Conservation (phyloP, 1,284 basidiomycete genomes). For the Naganishia sp. region DNA sequence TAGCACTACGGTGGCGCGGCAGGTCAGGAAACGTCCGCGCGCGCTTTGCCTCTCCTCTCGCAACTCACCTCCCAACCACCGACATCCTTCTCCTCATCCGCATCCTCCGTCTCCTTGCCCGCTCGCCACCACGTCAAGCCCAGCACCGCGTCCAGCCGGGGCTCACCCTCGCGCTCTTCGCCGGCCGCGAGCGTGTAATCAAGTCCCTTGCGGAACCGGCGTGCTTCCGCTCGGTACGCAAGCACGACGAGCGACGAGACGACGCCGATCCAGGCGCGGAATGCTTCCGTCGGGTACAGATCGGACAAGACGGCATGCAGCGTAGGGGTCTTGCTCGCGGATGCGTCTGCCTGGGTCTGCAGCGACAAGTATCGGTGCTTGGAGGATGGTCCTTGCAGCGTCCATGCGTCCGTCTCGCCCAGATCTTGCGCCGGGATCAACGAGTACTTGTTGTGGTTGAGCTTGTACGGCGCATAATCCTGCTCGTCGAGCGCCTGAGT, state of each 20-base stretch:
- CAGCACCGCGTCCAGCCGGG: slow-evolving; percentile 83
- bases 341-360: slow-evolving; percentile 12
- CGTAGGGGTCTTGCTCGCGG: slow-evolving; percentile 51
- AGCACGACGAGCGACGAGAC: slow-evolving; percentile 77
- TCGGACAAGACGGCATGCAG: slow-evolving; percentile 64
- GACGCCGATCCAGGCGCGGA: slow-evolving; percentile 83
- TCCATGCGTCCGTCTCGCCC: slow-evolving; percentile 64
- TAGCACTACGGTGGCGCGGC: slow-evolving; percentile 65
- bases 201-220: slow-evolving; percentile 86
- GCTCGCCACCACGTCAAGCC: slow-evolving; percentile 77
- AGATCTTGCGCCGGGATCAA: slow-evolving; percentile 66
- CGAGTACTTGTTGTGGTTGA: slow-evolving; percentile 37
- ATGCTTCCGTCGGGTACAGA: slow-evolving; percentile 79
- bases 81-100: slow-evolving; percentile 61
- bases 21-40: neutral
- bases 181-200: slow-evolving; percentile 95
- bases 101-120: slow-evolving; percentile 45
- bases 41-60: neutral
- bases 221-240: slow-evolving; percentile 71
- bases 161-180: slow-evolving; percentile 69
- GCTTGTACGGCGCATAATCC: slow-evolving; percentile 55
- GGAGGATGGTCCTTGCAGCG: slow-evolving; percentile 81
- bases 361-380: slow-evolving; percentile 88
- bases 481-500: slow-evolving; percentile 66
- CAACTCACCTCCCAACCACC: slow-evolving; percentile 85